Conservation (phyloP, 2,329 filamentous ascomycete genomes). For the Neodidymelliopsis sp. region DNA sequence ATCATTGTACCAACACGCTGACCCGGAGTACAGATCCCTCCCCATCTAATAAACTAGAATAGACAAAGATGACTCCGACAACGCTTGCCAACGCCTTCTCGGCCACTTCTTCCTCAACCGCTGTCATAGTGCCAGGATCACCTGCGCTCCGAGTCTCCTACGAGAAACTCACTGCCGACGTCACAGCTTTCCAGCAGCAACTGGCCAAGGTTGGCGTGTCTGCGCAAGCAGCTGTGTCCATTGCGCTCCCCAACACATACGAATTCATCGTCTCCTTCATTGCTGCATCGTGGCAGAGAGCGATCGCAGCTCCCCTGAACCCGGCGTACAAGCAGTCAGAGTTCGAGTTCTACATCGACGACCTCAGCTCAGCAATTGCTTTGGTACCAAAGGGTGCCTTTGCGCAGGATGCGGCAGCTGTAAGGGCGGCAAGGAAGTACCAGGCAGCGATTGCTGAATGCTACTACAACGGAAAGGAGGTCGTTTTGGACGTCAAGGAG, state of each 20-base stretch:
- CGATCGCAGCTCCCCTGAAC: conserved; percentile 85
- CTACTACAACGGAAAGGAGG: conserved; percentile 76
- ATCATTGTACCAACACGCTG: background rate
- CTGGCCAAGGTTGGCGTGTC: conserved; percentile 77
- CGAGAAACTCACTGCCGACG: conserved; percentile 69
- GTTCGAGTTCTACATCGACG: conserved; percentile 91
- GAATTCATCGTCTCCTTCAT: conserved; percentile 89
- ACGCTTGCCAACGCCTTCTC: conserved; percentile 68
- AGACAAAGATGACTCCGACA: conserved; percentile 58
- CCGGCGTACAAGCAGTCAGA: conserved; percentile 88
- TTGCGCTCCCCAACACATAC: conserved; percentile 83
- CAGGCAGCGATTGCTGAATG: conserved; percentile 86
- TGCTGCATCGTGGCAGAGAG: conserved; percentile 84
- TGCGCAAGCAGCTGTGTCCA: conserved; percentile 76
- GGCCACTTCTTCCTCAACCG: conserved; percentile 60
- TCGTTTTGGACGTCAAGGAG: conserved; percentile 81
- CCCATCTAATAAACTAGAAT: conserved; percentile 7
- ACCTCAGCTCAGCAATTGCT: conserved; percentile 79
- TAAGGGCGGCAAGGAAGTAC: conserved; percentile 79
- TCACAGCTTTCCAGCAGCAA: conserved; percentile 76
- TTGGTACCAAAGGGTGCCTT: conserved; percentile 78
- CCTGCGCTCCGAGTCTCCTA: conserved; percentile 74
- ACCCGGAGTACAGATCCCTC: conserved; percentile 3
- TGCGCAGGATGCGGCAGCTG: conserved; percentile 71
- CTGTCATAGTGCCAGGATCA: conserved; percentile 77